Conservation (phyloP, 169 alveolate genomes). For the Miamiensis avidus region DNA sequence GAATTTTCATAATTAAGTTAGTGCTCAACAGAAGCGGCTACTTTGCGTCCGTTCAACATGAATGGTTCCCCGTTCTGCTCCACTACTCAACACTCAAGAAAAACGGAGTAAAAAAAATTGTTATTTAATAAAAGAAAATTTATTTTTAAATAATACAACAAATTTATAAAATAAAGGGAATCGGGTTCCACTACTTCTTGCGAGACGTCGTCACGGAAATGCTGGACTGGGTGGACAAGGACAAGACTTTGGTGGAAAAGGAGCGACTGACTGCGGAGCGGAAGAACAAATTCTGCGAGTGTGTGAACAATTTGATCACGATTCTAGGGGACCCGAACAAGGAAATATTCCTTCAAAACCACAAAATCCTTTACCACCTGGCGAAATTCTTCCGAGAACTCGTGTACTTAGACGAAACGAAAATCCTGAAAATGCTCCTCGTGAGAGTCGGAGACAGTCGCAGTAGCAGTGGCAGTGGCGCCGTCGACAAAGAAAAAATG, state of each 20-base stretch:
- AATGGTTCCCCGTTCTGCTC: background rate
- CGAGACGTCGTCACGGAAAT: conserved; percentile 81
- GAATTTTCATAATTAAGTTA: background rate
- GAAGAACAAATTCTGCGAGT: background rate
- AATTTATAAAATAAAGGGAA: conserved; percentile 77
- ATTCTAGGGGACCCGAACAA: conserved; percentile 48
- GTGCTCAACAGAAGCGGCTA: background rate
- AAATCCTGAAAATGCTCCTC: background rate
- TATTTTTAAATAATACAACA: conserved; percentile 5
- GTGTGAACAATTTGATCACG: background rate
- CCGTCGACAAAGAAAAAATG: too few relatives aligned
- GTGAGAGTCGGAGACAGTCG: too few relatives aligned
- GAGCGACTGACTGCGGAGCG: conserved; percentile 14
- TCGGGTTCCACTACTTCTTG: conserved; percentile 85
- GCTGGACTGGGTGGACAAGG: conserved; percentile 57
- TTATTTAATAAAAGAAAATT: conserved; percentile 40
- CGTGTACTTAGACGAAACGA: background rate
- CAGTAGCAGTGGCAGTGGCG: too few relatives aligned
- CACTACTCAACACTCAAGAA: background rate
- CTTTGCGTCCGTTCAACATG: background rate
- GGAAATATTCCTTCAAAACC: conserved; percentile 48
- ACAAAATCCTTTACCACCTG: too few relatives aligned
- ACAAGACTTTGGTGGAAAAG: conserved; percentile 34
- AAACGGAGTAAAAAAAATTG: background rate
- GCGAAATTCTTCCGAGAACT: background rate